phyloP scores from a whole-genome alignment of 306 rosid species.

The Echinosophora koreensis region DNA sequence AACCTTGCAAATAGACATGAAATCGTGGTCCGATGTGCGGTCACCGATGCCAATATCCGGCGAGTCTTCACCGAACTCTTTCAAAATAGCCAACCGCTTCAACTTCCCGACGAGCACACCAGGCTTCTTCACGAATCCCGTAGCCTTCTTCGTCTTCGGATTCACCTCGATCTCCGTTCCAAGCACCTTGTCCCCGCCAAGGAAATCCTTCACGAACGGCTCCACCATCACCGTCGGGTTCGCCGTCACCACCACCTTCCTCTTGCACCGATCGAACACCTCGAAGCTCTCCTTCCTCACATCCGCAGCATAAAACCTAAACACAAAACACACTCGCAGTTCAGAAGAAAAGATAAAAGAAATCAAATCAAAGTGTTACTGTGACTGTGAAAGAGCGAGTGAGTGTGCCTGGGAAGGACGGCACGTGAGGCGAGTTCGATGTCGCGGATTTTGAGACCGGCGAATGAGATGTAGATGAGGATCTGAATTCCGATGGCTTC shows the following conservation, averaged over 20 bases:
- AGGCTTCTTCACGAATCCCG: constrained; percentile 93
- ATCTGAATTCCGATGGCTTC: constrained; percentile 94
- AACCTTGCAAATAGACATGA: constrained; percentile 97
- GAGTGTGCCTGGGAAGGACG: constrained; percentile 76
- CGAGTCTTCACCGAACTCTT: constrained; percentile 77
- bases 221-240: constrained; percentile 97
- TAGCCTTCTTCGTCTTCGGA: constrained; percentile 93
- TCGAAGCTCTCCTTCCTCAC: constrained; percentile 90
- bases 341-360: not conserved
- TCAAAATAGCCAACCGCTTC: constrained; percentile 71
- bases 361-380: no score
- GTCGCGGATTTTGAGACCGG: constrained; percentile 90
- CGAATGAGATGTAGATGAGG: constrained; percentile 89
- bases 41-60: constrained; percentile 94
- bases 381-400: not conserved
- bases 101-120: constrained; percentile 85
- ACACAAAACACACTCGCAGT: not conserved
- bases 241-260: constrained; percentile 94
- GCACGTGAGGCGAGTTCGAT: constrained; percentile 95
- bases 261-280: constrained; percentile 81
- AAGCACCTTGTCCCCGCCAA: constrained; percentile 87
- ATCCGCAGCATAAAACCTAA: constrained; percentile 91
- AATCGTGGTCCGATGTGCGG: constrained; percentile 84
- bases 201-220: constrained; percentile 82
- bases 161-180: constrained; percentile 95